Conservation (phyloP, 2,329 filamentous ascomycete genomes). For the Coniochaeta sp. region DNA sequence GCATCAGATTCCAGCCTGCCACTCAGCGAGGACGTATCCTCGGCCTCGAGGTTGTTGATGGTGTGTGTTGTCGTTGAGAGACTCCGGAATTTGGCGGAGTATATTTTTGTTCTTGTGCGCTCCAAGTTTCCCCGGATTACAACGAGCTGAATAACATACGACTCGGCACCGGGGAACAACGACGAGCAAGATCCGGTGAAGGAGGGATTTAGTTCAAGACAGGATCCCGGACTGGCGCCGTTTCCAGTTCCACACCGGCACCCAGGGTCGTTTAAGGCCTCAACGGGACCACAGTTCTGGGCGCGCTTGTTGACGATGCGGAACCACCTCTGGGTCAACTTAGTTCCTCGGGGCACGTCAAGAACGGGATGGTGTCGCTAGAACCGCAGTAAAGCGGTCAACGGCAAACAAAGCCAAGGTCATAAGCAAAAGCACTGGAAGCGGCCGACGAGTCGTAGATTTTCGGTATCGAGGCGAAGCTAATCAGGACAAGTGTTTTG, state of each 20-base stretch:
- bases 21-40: not conserved
- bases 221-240: not conserved
- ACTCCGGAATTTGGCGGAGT: not conserved
- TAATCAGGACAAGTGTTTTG: not conserved
- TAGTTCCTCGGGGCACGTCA: too few relatives aligned
- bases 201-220: not conserved
- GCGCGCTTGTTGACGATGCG: not conserved
- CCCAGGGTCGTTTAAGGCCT: not conserved
- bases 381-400: not conserved
- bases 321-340: too few relatives aligned
- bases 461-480: not conserved
- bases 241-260: not conserved
- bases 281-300: not conserved
- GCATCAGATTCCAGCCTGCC: not conserved
- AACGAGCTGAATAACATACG: not conserved
- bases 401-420: too few relatives aligned
- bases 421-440: not conserved
- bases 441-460: not conserved
- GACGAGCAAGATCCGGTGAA: not conserved
- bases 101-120: not conserved
- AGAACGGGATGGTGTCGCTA: too few relatives aligned
- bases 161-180: not conserved
- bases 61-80: not conserved
- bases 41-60: not conserved
- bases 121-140: constrained; percentile 1